These are phyloP conservation scores for Conringia planisiliqua DNA, from an alignment of 345 rosid species.

Conservation along the genomic window DNA sequence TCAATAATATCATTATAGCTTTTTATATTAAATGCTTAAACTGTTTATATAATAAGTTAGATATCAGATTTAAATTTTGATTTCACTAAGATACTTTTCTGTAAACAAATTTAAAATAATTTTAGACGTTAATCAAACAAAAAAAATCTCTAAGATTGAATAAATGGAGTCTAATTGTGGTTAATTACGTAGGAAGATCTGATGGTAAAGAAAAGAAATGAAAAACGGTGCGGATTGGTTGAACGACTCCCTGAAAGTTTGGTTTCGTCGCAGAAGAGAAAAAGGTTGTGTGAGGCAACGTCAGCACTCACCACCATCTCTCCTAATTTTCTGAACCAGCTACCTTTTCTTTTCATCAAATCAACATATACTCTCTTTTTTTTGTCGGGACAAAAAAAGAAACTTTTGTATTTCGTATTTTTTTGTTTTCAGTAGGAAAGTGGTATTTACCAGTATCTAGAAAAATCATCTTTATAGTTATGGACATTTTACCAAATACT, in stretches of 20 bases:
- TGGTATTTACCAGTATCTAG: neutral
- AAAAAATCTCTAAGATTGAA: neutral
- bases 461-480: neutral
- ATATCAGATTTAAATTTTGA: neutral
- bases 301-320: conserved; percentile 20
- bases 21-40: neutral
- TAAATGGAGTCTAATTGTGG: neutral
- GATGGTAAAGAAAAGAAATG: neutral
- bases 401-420: neutral
- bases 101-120: neutral
- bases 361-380: neutral
- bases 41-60: neutral
- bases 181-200: neutral
- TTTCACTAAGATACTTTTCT: neutral
- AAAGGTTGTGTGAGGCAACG: conserved; percentile 5
- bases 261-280: conserved; percentile 12
- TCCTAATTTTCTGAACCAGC: neutral
- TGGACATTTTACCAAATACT: neutral
- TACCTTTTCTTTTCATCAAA: conserved; percentile 6
- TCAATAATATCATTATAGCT: neutral
- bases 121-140: neutral
- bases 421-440: neutral
- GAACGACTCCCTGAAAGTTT: conserved; percentile 5
- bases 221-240: conserved; percentile 20
- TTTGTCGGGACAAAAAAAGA: conserved; percentile 31